Evolutionary conservation across 2,329 filamentous ascomycete genomes (phyloP).

Genomic region (Aspergillus latus): DNA sequence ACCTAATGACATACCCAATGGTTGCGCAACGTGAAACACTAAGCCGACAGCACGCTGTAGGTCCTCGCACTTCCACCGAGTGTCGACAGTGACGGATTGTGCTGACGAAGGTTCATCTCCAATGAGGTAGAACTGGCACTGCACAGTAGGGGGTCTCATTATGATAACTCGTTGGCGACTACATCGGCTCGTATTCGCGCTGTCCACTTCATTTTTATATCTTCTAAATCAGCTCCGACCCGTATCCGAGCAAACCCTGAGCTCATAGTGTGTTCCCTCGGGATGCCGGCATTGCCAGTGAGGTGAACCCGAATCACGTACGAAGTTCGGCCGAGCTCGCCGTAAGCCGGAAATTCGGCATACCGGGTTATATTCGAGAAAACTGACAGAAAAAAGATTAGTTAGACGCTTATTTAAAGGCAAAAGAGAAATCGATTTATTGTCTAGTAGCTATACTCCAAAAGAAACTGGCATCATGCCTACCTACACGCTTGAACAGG

Average conservation of each 20-base stretch:
- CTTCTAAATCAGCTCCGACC: slow-evolving; percentile 5
- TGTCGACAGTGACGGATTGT: slow-evolving; percentile 54
- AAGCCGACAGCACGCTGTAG: slow-evolving; percentile 56
- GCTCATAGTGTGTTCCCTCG: too few species aligned
- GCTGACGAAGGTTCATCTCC: slow-evolving; percentile 30
- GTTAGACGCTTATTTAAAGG: not conserved
- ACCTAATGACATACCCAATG: slow-evolving; percentile 42
- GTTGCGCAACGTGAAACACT: slow-evolving; percentile 46
- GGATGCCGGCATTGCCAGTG: too few species aligned
- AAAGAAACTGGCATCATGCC: not conserved
- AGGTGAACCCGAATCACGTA: slow-evolving; percentile 5
- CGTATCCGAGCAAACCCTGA: too few species aligned
- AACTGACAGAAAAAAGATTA: not conserved
- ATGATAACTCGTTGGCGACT: too few species aligned
- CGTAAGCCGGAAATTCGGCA: not conserved
- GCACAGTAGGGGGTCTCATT: slow-evolving; percentile 2
- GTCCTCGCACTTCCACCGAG: slow-evolving; percentile 49
- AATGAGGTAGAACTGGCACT: slow-evolving; percentile 21
- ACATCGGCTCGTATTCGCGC: too few species aligned
- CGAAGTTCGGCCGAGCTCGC: slow-evolving; percentile 7
- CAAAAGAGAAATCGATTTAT: not conserved
- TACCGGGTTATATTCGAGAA: not conserved
- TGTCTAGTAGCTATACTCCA: not conserved
- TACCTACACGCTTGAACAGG: not conserved
- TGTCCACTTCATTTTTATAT: not conserved